Evolutionary conservation across 2,329 filamentous ascomycete genomes (phyloP).

Genomic region (Monilinia aucupariae): DNA sequence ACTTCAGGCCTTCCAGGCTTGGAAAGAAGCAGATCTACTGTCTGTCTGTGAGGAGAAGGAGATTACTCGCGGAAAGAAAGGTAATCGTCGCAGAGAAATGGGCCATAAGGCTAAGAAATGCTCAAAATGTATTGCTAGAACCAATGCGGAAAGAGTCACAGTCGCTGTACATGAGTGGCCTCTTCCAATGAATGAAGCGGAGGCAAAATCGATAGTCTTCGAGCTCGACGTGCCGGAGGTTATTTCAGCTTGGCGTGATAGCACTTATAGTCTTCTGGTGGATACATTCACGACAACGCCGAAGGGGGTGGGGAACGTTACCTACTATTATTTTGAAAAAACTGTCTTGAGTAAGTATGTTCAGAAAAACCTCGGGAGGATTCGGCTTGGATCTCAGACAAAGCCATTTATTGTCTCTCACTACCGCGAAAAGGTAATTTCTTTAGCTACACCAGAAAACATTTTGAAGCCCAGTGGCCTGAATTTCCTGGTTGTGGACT

Average conservation of each 20-base stretch:
- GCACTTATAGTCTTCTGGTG: slow-evolving; percentile 40
- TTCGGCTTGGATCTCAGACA: slow-evolving; percentile 22
- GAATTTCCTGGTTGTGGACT: slow-evolving; percentile 39
- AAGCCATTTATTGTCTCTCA: slow-evolving; percentile 34
- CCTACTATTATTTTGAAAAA: slow-evolving; percentile 12
- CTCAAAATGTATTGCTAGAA: slow-evolving; percentile 35
- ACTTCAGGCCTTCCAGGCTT: slow-evolving; percentile 30
- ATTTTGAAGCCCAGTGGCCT: slow-evolving; percentile 46
- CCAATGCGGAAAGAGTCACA: slow-evolving; percentile 36
- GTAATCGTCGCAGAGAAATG: not conserved
- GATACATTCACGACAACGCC: slow-evolving; percentile 36
- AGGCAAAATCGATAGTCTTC: slow-evolving; percentile 46
- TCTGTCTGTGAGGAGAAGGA: not conserved
- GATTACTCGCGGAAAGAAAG: not conserved
- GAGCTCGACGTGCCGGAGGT: slow-evolving; percentile 43
- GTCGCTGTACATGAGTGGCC: slow-evolving; percentile 55
- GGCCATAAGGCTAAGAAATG: slow-evolving; percentile 31
- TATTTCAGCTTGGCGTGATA: slow-evolving; percentile 46
- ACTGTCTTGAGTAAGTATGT: slow-evolving; percentile 14
- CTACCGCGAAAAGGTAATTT: slow-evolving; percentile 29
- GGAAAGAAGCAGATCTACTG: slow-evolving; percentile 25
- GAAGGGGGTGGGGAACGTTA: not conserved
- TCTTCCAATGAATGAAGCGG: slow-evolving; percentile 36
- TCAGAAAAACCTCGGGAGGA: slow-evolving; percentile 8
- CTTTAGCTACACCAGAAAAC: slow-evolving; percentile 30